Conservation (phyloP, 441 rosid species). For the Populus hybrid region DNA sequence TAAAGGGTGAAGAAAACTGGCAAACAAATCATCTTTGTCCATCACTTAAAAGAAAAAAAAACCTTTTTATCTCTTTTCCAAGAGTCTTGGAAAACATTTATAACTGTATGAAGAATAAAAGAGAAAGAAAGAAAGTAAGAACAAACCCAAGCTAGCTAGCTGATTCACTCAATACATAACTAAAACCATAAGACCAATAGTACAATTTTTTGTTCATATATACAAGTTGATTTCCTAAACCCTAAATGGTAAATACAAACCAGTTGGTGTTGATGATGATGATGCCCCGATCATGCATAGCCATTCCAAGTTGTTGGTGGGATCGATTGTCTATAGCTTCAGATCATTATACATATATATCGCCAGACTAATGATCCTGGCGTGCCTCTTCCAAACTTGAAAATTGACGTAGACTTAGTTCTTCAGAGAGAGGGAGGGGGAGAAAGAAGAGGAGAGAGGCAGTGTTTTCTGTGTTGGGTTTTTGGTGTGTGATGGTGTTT, state of each 20-base stretch:
- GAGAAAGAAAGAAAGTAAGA: too few relatives aligned
- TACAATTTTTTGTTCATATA: neutral
- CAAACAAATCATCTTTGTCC: neutral
- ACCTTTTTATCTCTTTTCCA: neutral
- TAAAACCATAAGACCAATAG: neutral
- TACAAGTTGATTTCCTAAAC: neutral
- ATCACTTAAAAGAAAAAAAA: too few relatives aligned
- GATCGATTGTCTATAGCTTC: neutral
- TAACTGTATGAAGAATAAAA: too few relatives aligned
- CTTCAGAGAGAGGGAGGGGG: neutral
- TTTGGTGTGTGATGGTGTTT: neutral
- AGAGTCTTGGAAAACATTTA: neutral
- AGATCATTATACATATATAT: neutral
- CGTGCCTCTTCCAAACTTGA: neutral
- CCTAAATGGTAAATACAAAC: neutral
- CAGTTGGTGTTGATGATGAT: constrained; percentile 5
- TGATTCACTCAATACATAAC: neutral
- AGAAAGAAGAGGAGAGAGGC: neutral
- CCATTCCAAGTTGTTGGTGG: constrained; percentile 3
- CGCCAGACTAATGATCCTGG: neutral
- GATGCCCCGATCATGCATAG: neutral
- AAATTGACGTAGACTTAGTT: neutral
- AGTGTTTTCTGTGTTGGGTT: neutral
- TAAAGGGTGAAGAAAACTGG: neutral
- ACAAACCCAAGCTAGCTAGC: neutral